These are phyloP conservation scores for Microcyclospora pomicola DNA, from an alignment of 2,329 filamentous ascomycete species.

Conservation along the genomic window DNA sequence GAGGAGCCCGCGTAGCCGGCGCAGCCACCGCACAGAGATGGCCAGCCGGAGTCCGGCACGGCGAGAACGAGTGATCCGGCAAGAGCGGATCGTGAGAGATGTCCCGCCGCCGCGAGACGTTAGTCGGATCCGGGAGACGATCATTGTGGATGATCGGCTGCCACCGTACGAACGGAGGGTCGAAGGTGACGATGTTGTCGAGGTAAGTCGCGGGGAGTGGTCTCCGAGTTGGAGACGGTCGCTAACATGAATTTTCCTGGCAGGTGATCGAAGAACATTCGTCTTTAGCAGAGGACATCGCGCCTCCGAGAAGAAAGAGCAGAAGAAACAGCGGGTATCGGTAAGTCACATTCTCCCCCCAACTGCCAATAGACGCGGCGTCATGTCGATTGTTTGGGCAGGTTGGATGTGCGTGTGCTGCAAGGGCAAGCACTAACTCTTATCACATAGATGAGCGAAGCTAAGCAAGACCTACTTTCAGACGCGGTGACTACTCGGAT, in stretches of 20 bases:
- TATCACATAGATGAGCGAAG: slow-evolving; percentile 1
- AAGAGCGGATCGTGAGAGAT: slow-evolving; percentile 23
- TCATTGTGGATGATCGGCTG: slow-evolving; percentile 31
- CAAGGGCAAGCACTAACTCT: slow-evolving; percentile 2
- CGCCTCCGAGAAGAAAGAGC: slow-evolving; percentile 25
- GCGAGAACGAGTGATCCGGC: slow-evolving; percentile 19
- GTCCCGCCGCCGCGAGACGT: slow-evolving; percentile 12
- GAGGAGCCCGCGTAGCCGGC: slow-evolving; percentile 13
- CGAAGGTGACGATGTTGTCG: slow-evolving; percentile 40
- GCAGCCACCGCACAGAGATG: slow-evolving; percentile 18
- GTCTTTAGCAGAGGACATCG: slow-evolving; percentile 21
- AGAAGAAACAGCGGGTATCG: slow-evolving; percentile 33
- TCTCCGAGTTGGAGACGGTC: neutral
- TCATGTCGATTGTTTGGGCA: neutral
- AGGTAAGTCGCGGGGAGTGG: neutral
- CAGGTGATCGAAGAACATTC: slow-evolving; percentile 45
- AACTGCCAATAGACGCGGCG: slow-evolving; percentile 18
- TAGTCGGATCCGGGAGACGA: slow-evolving; percentile 18
- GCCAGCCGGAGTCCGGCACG: slow-evolving; percentile 12
- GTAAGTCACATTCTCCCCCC: slow-evolving; percentile 31
- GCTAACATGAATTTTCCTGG: neutral
- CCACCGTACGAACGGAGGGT: slow-evolving; percentile 25
- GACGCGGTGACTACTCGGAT: slow-evolving; percentile 11
- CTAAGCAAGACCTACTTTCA: slow-evolving; percentile 8
- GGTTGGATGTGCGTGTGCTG: neutral